Base-by-base conservation (phyloP, 176 grass and related monocot genomes). In the Oryza glaberrima region DNA sequence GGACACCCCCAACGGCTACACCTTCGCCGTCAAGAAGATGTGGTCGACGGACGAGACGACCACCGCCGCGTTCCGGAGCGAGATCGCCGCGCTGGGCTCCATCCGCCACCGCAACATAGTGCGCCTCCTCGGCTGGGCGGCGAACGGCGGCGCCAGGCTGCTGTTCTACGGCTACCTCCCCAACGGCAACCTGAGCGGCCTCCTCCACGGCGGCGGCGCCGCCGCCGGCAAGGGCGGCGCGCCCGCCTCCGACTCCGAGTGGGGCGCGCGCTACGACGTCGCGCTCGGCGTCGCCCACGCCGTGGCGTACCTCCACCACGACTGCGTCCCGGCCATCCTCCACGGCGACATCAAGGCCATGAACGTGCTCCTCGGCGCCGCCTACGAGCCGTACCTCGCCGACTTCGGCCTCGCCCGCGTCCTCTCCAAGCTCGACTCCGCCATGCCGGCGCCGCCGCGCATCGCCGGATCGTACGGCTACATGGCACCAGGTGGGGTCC, bases 81-180 rank as follows among this genome's bases (percentile, higher is more conserved):
- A 99, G 90, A 99, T 99, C 77, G 38, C 90, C 0, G 86, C 96
- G 52, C 88, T 99, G 78, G 94, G 97, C 0, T 91, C 97, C 77
- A 99, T 99, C 58, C 81, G 97, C 3, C 97, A 99, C 76, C 87
- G 94, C 19, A 99, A 99, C 91, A 96, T 99, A 86, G 88, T 99
- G 14, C 88, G 94, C 32, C 88, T 99, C 20, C 88, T 94, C 1
- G 97, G 97, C 5, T 99, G 93, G 93, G 92, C 84, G 19, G 90
- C 90, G 7, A 99, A 99, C 78, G 67, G 83, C 49, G 86, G 83
- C 77, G 94, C 90, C 14, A 70, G 86, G 85, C 82, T 99, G 13
- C 85, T 99, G 45, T 94, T 99, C 88, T 99, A 96, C 85, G 78
- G 77, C 78, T 99, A 99, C 79, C 78, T 99, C 9, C 91, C 97